Conservation (phyloP, 768 basidiomycete genomes). For the Phylloporus arenicola region DNA sequence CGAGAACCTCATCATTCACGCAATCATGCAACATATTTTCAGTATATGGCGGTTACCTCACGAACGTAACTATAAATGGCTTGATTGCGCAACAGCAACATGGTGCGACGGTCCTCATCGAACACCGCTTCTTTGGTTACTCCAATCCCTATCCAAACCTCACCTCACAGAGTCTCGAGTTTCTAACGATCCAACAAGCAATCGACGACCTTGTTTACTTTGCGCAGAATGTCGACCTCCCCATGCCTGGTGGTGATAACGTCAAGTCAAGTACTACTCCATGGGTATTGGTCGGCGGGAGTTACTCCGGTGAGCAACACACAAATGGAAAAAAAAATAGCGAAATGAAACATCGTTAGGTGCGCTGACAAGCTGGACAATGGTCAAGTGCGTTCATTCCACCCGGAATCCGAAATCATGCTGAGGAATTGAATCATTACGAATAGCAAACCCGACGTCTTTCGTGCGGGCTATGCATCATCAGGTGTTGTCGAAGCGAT, state of each 20-base stretch:
- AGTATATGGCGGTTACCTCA: constrained; percentile 48
- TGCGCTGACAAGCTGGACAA: constrained; percentile 54
- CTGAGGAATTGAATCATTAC: not conserved
- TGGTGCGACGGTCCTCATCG: constrained; percentile 57
- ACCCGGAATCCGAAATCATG: not conserved
- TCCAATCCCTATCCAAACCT: constrained; percentile 67
- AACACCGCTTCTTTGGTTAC: constrained; percentile 73
- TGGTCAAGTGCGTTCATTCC: constrained; percentile 51
- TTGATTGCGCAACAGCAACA: constrained; percentile 60
- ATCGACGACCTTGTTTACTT: constrained; percentile 71
- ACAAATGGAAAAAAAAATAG: not conserved
- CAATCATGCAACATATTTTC: not conserved
- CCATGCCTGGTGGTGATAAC: constrained; percentile 60
- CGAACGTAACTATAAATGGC: constrained; percentile 59
- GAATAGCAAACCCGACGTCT: constrained; percentile 36
- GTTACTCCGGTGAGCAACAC: constrained; percentile 31
- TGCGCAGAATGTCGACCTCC: constrained; percentile 56
- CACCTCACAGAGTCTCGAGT: constrained; percentile 47
- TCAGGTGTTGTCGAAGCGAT: constrained; percentile 45
- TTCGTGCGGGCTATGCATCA: constrained; percentile 40
- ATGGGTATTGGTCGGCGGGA: constrained; percentile 41
- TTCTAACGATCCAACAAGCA: constrained; percentile 69
- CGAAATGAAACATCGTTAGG: constrained; percentile 14
- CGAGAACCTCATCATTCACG: not conserved
- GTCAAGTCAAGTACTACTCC: constrained; percentile 49